Percentiles rank a stretch among this genome's conserved stretches.
These are phyloP conservation scores for Cyclotella kingstonii DNA, from an alignment of 108 stramenopile genomes.

Conservation along the genomic window DNA sequence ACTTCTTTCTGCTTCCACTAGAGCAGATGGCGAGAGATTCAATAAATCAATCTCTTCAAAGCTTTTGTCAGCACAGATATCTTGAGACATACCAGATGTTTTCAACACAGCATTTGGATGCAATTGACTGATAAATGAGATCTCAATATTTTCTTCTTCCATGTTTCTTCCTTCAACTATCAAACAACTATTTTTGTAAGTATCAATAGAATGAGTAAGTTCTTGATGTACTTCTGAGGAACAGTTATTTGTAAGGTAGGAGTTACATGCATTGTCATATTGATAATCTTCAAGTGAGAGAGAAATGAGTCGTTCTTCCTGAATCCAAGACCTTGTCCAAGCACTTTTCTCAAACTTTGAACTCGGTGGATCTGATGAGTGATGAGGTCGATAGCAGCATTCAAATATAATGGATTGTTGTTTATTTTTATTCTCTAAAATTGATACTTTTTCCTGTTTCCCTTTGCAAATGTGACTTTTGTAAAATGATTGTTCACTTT, in stretches of 20 bases:
- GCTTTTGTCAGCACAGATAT: too few species aligned
- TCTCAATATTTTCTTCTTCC: too few species aligned
- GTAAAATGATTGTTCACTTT: too few species aligned
- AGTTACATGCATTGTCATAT: constrained; percentile 3
- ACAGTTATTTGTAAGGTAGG: not conserved
- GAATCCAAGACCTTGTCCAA: constrained; percentile 30
- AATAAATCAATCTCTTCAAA: constrained; percentile 6
- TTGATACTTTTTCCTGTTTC: not conserved
- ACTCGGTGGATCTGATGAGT: constrained; percentile 27
- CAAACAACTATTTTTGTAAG: too few species aligned
- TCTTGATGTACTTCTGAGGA: too few species aligned
- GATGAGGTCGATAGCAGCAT: constrained; percentile 24
- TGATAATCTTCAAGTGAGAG: constrained; percentile 29
- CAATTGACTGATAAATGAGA: too few species aligned
- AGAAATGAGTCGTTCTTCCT: constrained; percentile 28
- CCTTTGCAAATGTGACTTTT: too few species aligned
- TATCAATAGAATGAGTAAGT: too few species aligned
- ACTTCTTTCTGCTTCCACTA: constrained; percentile 19
- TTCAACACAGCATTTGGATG: too few species aligned
- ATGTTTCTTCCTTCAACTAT: too few species aligned
- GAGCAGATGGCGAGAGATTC: constrained; percentile 19
- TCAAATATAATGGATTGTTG: constrained; percentile 22
- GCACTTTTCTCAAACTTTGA: constrained; percentile 31
- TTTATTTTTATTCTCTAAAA: not conserved
- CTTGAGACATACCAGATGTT: too few species aligned